A percentile compares a stretch with the other conserved stretches of the same genome.
phyloP scores from a whole-genome alignment of 208 protist genomes.

The Crithidia sp. region DNA sequence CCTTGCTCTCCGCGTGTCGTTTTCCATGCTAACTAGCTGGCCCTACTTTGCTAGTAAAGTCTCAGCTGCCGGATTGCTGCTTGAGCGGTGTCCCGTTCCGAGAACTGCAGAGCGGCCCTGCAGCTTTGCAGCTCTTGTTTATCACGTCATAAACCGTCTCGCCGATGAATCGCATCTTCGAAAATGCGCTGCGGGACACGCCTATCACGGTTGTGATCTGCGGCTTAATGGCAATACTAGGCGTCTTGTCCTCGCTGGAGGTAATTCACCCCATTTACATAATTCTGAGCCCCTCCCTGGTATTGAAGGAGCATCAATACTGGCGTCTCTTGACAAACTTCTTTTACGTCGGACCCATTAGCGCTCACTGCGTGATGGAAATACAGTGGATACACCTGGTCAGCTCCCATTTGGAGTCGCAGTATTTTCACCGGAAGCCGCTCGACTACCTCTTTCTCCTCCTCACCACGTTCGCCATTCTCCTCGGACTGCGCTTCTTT shows the following conservation, averaged over 20 bases:
- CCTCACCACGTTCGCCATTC: conserved; percentile 39
- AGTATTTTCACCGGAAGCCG: conserved; percentile 67
- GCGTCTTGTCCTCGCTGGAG: conserved; percentile 41
- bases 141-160: too few species aligned
- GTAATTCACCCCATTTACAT: conserved; percentile 76
- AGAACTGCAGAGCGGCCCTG: too few species aligned
- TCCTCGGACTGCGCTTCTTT: conserved; percentile 56
- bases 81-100: too few species aligned
- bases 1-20: too few species aligned
- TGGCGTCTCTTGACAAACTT: conserved; percentile 83
- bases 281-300: conserved; percentile 68
- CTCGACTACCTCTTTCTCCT: conserved; percentile 79
- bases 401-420: conserved; percentile 60
- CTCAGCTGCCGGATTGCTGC: too few species aligned
- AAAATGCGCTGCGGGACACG: conserved; percentile 30
- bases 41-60: too few species aligned
- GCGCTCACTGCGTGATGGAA: conserved; percentile 55
- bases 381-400: conserved; percentile 72
- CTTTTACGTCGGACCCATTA: conserved; percentile 70
- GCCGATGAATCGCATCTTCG: conserved; percentile 31
- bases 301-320: conserved; percentile 82
- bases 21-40: too few species aligned
- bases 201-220: conserved; percentile 29
- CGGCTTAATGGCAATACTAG: conserved; percentile 48
- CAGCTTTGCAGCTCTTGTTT: too few species aligned